phyloP scores from a whole-genome alignment of 306 rosid genomes.

The Cicer chorassanicum region DNA sequence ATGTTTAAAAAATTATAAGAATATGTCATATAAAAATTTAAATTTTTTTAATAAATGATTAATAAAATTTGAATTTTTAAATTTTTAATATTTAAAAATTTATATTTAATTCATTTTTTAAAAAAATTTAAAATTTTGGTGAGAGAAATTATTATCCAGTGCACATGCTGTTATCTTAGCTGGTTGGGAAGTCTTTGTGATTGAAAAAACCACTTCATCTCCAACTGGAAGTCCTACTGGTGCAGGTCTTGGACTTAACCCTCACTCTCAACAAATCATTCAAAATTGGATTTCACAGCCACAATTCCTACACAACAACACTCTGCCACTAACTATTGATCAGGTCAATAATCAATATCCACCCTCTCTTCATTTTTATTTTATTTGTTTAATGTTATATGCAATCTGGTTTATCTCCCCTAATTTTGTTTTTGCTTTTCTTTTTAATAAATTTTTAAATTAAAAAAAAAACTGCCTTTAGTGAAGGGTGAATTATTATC shows the following conservation, averaged over 20 bases:
- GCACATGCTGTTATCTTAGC: constrained; percentile 69
- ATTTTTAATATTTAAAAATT: too few relatives aligned
- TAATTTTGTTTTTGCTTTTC: too few relatives aligned
- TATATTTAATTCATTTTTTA: too few relatives aligned
- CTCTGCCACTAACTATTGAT: constrained; percentile 75
- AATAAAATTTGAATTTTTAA: too few relatives aligned
- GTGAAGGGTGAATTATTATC: not conserved
- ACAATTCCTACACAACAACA: constrained; percentile 50
- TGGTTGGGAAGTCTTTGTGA: constrained; percentile 74
- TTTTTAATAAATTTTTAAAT: too few relatives aligned
- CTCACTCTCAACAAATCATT: constrained; percentile 64
- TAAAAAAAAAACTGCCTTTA: too few relatives aligned
- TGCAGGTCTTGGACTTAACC: constrained; percentile 86
- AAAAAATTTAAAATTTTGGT: too few relatives aligned
- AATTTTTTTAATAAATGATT: too few relatives aligned
- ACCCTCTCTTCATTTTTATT: not conserved
- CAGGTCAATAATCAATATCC: constrained; percentile 48
- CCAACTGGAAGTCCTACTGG: constrained; percentile 76
- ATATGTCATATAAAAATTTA: too few relatives aligned
- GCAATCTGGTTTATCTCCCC: too few relatives aligned
- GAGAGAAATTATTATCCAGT: constrained; percentile 42
- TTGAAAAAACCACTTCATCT: constrained; percentile 68
- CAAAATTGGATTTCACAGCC: constrained; percentile 66
- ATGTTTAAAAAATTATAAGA: too few relatives aligned
- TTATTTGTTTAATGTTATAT: not conserved